phyloP scores from a whole-genome alignment of 2,329 filamentous ascomycete species.

The Apiospora marii region DNA sequence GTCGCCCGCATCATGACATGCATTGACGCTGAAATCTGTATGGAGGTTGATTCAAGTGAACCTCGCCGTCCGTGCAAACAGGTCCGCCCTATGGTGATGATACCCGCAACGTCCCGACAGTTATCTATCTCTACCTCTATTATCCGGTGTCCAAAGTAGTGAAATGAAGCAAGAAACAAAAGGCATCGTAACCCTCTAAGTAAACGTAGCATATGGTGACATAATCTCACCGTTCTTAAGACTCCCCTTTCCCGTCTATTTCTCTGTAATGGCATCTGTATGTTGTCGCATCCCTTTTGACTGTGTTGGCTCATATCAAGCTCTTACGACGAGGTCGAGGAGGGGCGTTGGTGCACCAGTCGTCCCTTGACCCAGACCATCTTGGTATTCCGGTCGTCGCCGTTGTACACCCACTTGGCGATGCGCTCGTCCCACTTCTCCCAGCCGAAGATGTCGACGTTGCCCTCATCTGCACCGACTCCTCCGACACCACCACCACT shows the following conservation, averaged over 20 bases:
- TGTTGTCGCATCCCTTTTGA: not conserved
- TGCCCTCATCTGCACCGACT: conserved; percentile 55
- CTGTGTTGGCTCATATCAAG: not conserved
- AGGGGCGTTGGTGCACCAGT: conserved; percentile 68
- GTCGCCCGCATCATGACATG: not conserved
- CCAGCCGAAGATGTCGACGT: conserved; percentile 90
- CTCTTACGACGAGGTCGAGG: not conserved
- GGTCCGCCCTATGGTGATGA: not conserved
- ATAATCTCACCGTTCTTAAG: not conserved
- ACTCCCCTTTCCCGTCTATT: conserved; percentile 25
- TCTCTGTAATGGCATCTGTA: not conserved
- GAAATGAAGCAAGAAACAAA: not conserved
- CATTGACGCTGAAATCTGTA: not conserved
- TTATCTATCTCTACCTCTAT: conserved; percentile 10
- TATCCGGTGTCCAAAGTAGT: not conserved
- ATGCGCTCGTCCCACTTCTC: conserved; percentile 87
- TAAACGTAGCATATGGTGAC: not conserved
- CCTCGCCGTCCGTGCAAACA: not conserved
- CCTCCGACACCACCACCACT: conserved; percentile 91
- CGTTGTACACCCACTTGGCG: conserved; percentile 94
- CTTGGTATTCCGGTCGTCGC: conserved; percentile 89
- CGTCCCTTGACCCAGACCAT: conserved; percentile 89
- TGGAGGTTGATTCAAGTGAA: not conserved
- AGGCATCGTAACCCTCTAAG: not conserved
- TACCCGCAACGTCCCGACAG: not conserved